Base-by-base conservation (phyloP, 805 yeast genomes). In the Candida chilensis region DNA sequence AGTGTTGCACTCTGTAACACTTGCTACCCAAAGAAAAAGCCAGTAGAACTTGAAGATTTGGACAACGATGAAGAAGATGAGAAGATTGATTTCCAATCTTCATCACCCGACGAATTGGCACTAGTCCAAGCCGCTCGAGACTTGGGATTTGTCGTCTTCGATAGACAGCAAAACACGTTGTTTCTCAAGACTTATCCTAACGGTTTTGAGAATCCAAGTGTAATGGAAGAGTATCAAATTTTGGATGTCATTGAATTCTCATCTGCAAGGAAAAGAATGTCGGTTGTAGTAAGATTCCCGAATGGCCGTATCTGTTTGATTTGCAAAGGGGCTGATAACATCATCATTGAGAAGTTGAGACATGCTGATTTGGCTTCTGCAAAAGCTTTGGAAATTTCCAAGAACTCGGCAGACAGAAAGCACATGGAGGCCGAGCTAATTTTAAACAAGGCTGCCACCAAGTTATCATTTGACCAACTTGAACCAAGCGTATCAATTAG, bases 61-160 rank as follows among this genome's bases (percentile, higher is more conserved):
- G 38, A 29, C 5, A 37, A 26, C 5, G 34, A 29, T 2, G 41
- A 38, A 2, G 42, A 33, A 16, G 70, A 60, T 26, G 75, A 64
- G 15, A 60, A 64, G 15, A 71, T 87, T 16, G 78, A 74, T 33
- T 92, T 92, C 44, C 96, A 90, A 48, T 85, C 97, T 0, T 77
- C 97, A 0, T 88, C 96, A 0, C 99, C 98, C 0, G 99, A 92
- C 55, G 99, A 92, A 50, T 56, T 88, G 29, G 98, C 99, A 0
- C 59, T 92, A 18, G 90, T 92, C 3, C 74, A 80, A 27, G 98
- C 97, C 1, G 98, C 98, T 0, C 68, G 95, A 41, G 98, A 92
- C 47, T 66, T 92, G 65, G 99, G 99, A 0, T 92, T 66, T 50
- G 76, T 88, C n/a, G 82, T 88, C 5, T 67, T 62, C 33, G 86